Evolutionary conservation across 2,329 filamentous ascomycete species (phyloP).

Genomic region (Trichoderma asperellum): DNA sequence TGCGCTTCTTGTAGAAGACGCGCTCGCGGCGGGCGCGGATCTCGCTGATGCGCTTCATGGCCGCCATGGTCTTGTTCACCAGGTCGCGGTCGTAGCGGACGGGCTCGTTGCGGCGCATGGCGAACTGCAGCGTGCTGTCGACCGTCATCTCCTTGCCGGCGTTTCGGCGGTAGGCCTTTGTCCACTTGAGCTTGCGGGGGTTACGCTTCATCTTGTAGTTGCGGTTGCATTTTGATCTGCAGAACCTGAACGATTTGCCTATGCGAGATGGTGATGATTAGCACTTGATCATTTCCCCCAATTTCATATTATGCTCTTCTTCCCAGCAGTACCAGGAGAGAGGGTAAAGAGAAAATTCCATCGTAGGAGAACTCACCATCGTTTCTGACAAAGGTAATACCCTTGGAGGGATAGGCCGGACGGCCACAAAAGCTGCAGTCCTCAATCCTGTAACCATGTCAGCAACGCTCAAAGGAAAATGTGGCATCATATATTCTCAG

Average conservation of each 20-base stretch:
- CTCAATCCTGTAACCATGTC: constrained; percentile 43
- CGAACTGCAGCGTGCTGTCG: constrained; percentile 91
- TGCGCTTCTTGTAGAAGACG: constrained; percentile 90
- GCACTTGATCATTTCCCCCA: neutral
- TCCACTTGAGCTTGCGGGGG: constrained; percentile 96
- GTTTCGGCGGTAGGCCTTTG: constrained; percentile 82
- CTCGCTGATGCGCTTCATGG: constrained; percentile 89
- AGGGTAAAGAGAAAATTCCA: neutral
- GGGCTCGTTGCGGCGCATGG: constrained; percentile 89
- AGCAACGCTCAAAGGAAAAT: neutral
- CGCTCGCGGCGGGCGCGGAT: constrained; percentile 83
- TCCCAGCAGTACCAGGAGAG: neutral
- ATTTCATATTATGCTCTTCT: neutral
- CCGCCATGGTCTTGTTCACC: constrained; percentile 82
- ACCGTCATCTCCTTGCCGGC: constrained; percentile 89
- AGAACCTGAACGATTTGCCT: constrained; percentile 61
- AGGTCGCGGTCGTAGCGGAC: constrained; percentile 95
- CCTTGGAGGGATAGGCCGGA: constrained; percentile 59
- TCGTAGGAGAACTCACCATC: constrained; percentile 43
- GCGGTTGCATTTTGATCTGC: constrained; percentile 62
- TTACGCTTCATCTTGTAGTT: constrained; percentile 99
- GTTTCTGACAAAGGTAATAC: constrained; percentile 57
- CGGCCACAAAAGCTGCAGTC: constrained; percentile 53
- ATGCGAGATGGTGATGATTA: neutral
- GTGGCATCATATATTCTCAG: neutral